Evolutionary conservation across 176 grass and related monocot species (phyloP), one percentile per base, ranked within the genome.

Genomic region (Oryza glaberrima): DNA sequence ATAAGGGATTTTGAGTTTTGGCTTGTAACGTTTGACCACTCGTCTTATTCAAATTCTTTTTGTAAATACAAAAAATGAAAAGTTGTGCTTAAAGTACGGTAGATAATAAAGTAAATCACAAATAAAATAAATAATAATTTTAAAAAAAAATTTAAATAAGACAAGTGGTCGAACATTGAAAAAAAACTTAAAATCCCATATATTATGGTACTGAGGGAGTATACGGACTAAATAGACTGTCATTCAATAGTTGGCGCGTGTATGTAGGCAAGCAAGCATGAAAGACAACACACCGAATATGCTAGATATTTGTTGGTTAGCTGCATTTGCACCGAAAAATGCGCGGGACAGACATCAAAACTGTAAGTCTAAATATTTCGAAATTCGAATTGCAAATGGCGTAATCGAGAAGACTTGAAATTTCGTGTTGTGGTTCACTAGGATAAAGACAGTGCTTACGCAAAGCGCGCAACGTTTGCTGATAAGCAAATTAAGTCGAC

Each of bases 401-500:
- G 79, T 22, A 23, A 9, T 23, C 58, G 7, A 20, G 75, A 74
- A 16, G 28, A 28, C 28, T 11, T 14, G 40, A 73, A 49, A 73
- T 79, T 73, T 80, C 56, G 45, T 7, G 77, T 3, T 4, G 3
- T 41, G n/a, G 48, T 64, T 81, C 69, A 60, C 35, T 79, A 11
- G 61, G 26, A 7, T 15, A 26, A 45, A 35, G 61, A 68, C 22
- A 0, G 1, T 58, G 87, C 75, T 79, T 56, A 79, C 69, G 81
- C 14, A 58, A 58, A 66, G 0, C 7, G 11, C 9, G 19, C 19
- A 69, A 23, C 43, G 20, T 26, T 67, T 28, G 66, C 51, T 13
- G 25, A 60, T 44, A 46, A 45, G 17, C 70, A 69, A 70, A 40
- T 13, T 47, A 69, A 51, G 45, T 68, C 69, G 76, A 49, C 70